These are phyloP conservation scores for Allium fistulosum DNA, from an alignment of 106 monocot species.

Conservation along the genomic window DNA sequence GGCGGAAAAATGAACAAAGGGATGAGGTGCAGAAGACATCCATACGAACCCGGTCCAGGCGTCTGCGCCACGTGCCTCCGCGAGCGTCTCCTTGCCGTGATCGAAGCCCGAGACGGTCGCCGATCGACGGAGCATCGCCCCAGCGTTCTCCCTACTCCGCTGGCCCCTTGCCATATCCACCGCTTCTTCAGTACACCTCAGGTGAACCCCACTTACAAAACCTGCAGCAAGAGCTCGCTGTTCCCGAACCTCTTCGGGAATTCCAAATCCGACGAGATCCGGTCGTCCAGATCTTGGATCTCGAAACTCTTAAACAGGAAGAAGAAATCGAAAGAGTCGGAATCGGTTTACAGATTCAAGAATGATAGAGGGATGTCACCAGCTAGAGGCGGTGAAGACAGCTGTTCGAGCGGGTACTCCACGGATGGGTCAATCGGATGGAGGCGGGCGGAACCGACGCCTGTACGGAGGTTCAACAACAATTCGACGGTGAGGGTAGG, in stretches of 20 bases:
- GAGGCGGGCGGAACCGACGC: background rate
- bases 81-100: conserved; percentile 36
- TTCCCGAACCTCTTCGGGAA: background rate
- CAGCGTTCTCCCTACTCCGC: background rate
- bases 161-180: conserved; percentile 16
- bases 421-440: conserved; percentile 6
- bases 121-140: background rate
- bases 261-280: background rate
- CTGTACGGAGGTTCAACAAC: background rate
- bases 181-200: conserved; percentile 44
- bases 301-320: background rate
- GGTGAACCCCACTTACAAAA: conserved; percentile 5
- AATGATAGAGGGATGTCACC: conserved; percentile 2
- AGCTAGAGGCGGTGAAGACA: background rate
- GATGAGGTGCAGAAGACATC: conserved; percentile 45
- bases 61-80: conserved; percentile 52
- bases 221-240: background rate
- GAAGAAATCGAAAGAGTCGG: background rate
- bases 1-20: too few relatives aligned
- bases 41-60: conserved; percentile 25
- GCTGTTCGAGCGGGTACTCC: conserved; percentile 2
- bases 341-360: background rate
- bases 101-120: conserved; percentile 1
- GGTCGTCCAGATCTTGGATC: conserved; percentile 6
- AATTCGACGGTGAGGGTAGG: background rate